These are phyloP conservation scores for Chamaenerion angustifolium DNA, from an alignment of 345 rosid species.

Conservation along the genomic window DNA sequence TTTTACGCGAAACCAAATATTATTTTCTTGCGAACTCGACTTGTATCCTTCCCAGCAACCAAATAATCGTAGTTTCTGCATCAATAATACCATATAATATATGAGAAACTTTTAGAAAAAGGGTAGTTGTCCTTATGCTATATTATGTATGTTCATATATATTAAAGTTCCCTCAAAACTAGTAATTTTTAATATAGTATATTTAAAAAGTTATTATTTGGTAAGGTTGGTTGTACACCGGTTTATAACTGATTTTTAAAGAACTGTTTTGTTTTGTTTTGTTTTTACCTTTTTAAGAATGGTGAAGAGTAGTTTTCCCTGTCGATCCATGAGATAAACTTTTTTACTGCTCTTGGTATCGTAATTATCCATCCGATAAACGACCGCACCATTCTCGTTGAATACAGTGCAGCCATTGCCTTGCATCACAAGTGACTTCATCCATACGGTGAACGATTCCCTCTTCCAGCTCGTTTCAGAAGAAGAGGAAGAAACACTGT, in stretches of 20 bases:
- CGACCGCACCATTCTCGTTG: slow-evolving; percentile 22
- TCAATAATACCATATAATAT: not conserved
- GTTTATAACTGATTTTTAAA: no score
- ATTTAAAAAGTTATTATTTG: no score
- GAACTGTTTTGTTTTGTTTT: no score
- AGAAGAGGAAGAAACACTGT: not conserved
- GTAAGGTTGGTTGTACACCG: no score
- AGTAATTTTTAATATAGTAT: no score
- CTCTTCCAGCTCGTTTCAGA: slow-evolving; percentile 11
- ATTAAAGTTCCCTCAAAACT: no score
- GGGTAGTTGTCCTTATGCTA: no score
- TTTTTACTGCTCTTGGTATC: slow-evolving; percentile 21
- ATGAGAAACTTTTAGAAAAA: no score
- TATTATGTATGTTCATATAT: no score
- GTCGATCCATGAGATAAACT: slow-evolving; percentile 31
- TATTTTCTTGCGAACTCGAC: slow-evolving; percentile 7
- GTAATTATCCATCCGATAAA: slow-evolving; percentile 34
- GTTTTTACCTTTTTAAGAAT: slow-evolving; percentile 28
- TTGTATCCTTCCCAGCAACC: slow-evolving; percentile 27
- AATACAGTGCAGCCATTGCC: slow-evolving; percentile 35
- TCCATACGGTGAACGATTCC: slow-evolving; percentile 33
- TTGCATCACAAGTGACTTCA: slow-evolving; percentile 33
- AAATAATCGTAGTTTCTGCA: slow-evolving; percentile 16
- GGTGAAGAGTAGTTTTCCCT: slow-evolving; percentile 28
- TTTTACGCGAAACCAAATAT: slow-evolving; percentile 25